Evolutionary conservation across 495 filamentous ascomycete genomes (phyloP).

Genomic region (Penicillium daleae): DNA sequence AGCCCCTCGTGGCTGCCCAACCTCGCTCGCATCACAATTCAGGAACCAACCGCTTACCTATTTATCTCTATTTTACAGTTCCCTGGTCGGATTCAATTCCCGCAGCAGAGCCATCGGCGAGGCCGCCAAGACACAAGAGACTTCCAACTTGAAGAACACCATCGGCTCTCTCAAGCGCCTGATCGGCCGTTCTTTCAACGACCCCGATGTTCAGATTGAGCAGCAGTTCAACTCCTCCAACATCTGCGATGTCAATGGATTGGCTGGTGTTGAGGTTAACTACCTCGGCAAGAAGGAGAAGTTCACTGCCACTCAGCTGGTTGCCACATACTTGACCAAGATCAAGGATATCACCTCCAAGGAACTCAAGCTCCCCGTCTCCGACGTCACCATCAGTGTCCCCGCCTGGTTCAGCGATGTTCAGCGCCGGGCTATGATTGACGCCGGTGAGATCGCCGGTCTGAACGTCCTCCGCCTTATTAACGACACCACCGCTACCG

Average conservation of each 20-base stretch:
- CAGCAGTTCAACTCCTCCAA: conserved; percentile 86
- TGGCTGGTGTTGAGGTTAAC: conserved; percentile 90
- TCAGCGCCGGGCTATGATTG: conserved; percentile 85
- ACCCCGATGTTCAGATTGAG: conserved; percentile 92
- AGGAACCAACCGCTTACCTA: conserved; percentile 31
- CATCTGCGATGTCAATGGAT: conserved; percentile 87
- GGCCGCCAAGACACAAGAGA: conserved; percentile 96
- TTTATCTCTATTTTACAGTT: conserved; percentile 51
- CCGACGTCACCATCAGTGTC: conserved; percentile 91
- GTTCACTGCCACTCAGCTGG: conserved; percentile 89
- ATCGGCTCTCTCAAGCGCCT: conserved; percentile 90
- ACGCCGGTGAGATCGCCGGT: conserved; percentile 93
- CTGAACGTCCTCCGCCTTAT: conserved; percentile 91
- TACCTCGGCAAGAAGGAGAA: conserved; percentile 94
- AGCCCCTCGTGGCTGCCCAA: conserved; percentile 8
- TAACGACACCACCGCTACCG: conserved; percentile 97
- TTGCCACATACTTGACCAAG: conserved; percentile 95
- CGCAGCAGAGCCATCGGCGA: conserved; percentile 93
- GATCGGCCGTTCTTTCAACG: conserved; percentile 79
- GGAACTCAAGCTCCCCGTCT: conserved; percentile 91
- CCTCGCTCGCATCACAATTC: conserved; percentile 18
- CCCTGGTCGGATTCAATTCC: conserved; percentile 92
- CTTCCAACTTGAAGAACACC: conserved; percentile 99
- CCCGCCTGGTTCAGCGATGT: conserved; percentile 97
- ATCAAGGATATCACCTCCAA: conserved; percentile 83